Evolutionary conservation across 1,284 basidiomycete species (phyloP).

Genomic region (Moesziomyces parantarcticus): DNA sequence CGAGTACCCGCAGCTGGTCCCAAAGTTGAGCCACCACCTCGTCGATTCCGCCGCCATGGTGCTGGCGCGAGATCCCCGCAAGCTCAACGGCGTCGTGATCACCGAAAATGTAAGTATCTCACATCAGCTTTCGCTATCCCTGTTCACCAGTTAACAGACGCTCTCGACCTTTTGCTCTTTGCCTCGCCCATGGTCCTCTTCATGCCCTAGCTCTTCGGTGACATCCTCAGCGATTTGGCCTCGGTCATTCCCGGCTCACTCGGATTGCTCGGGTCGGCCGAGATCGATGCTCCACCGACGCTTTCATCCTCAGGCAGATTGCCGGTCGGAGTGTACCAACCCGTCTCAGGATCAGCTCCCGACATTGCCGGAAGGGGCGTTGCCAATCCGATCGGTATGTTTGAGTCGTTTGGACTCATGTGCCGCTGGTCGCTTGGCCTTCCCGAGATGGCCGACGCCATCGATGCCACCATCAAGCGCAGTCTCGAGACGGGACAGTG

Average conservation of each 20-base stretch:
- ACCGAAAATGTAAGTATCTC: constrained; percentile 53
- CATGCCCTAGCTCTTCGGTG: constrained; percentile 36
- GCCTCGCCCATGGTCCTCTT: background rate
- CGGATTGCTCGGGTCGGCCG: constrained; percentile 95
- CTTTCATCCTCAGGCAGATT: constrained; percentile 12
- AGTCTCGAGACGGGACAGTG: constrained; percentile 85
- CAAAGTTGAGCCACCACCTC: constrained; percentile 74
- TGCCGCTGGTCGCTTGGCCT: constrained; percentile 91
- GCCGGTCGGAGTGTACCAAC: constrained; percentile 88
- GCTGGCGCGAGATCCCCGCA: constrained; percentile 87
- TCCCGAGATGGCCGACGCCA: constrained; percentile 77
- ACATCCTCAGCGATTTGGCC: constrained; percentile 46
- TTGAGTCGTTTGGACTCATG: constrained; percentile 92
- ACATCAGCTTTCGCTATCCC: background rate
- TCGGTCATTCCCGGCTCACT: constrained; percentile 49
- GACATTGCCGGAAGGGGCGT: constrained; percentile 94
- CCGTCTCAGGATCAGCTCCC: constrained; percentile 80
- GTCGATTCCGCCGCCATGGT: constrained; percentile 97
- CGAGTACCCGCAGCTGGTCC: constrained; percentile 46
- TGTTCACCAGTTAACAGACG: background rate
- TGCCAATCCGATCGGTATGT: constrained; percentile 96
- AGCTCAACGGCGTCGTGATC: constrained; percentile 84
- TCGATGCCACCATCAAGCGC: constrained; percentile 87
- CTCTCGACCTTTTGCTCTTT: background rate
- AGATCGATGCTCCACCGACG: constrained; percentile 87